Percentiles rank a stretch among this genome's conserved stretches.
phyloP scores from a whole-genome alignment of 495 filamentous ascomycete genomes.

The Trichocladium antarcticum region DNA sequence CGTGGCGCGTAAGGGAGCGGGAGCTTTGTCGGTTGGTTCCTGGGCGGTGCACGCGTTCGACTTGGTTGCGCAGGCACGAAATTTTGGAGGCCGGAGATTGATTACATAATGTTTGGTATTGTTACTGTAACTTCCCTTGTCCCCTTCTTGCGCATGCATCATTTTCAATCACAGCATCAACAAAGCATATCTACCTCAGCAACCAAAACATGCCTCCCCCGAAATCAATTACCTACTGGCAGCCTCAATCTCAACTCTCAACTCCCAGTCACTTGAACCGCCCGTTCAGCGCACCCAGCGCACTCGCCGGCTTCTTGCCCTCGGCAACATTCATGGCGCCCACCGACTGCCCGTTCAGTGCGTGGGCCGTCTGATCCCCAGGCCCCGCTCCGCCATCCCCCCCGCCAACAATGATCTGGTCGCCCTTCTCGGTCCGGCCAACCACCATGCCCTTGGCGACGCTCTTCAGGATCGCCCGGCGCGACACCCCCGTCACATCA shows the following conservation, averaged over 20 bases:
- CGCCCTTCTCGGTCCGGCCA: constrained; percentile 71
- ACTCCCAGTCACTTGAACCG: constrained; percentile 3
- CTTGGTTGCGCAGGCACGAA: too few species aligned
- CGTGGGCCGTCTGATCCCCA: neutral
- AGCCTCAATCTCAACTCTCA: neutral
- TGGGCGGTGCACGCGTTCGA: too few species aligned
- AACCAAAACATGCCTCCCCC: too few species aligned
- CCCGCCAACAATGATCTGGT: constrained; percentile 72
- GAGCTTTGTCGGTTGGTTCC: too few species aligned
- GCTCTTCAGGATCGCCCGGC: constrained; percentile 76
- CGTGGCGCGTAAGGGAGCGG: too few species aligned
- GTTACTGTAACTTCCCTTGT: too few species aligned
- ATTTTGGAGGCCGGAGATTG: too few species aligned
- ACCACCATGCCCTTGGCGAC: constrained; percentile 99
- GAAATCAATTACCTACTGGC: too few species aligned
- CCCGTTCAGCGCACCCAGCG: constrained; percentile 12
- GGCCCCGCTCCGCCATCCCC: constrained; percentile 47
- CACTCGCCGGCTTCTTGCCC: constrained; percentile 18
- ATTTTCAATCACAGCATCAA: too few species aligned
- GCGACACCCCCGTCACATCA: constrained; percentile 82
- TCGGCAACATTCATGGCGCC: constrained; percentile 16
- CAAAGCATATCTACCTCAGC: too few species aligned
- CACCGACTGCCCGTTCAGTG: constrained; percentile 5
- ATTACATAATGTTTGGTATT: too few species aligned
- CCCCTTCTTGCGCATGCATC: too few species aligned